Evolutionary conservation across 1,284 basidiomycete species (phyloP).

Genomic region (Pholiota adiposa): DNA sequence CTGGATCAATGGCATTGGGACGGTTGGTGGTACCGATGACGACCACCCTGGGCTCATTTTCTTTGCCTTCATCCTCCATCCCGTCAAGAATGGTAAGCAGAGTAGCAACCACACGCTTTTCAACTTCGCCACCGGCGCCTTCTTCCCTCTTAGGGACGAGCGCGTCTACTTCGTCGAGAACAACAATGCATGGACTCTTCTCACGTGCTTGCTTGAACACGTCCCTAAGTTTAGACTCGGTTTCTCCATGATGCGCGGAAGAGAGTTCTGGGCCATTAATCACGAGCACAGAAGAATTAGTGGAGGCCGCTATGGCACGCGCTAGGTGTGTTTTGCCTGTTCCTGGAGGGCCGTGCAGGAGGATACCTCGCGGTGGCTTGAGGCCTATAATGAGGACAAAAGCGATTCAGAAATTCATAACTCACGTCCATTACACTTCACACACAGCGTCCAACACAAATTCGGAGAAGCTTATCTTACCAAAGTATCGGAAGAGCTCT

Average conservation of each 20-base stretch:
- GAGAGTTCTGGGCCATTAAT: conserved; percentile 96
- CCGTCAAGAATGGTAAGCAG: conserved; percentile 96
- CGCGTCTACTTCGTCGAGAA: conserved; percentile 97
- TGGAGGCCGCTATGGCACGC: conserved; percentile 84
- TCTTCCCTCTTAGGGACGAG: conserved; percentile 91
- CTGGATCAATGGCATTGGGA: conserved; percentile 97
- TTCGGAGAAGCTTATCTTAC: conserved; percentile 43
- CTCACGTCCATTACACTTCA: background rate
- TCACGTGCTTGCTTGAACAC: conserved; percentile 87
- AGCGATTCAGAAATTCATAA: conserved; percentile 3
- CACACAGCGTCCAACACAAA: conserved; percentile 15
- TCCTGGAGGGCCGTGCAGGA: conserved; percentile 91
- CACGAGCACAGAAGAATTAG: conserved; percentile 80
- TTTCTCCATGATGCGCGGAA: conserved; percentile 96
- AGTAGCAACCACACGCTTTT: conserved; percentile 95
- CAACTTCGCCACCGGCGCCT: conserved; percentile 89
- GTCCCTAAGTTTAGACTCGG: conserved; percentile 87
- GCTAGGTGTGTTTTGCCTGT: conserved; percentile 96
- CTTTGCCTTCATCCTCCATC: conserved; percentile 65
- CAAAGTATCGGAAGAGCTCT: conserved; percentile 88
- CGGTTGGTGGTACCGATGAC: conserved; percentile 98
- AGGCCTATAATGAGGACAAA: conserved; percentile 53
- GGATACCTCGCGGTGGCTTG: conserved; percentile 88
- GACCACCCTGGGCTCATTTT: conserved; percentile 68
- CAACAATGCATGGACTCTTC: conserved; percentile 88